Base-by-base conservation (phyloP, 2,329 filamentous ascomycete species). In the Ophiostoma ips region DNA sequence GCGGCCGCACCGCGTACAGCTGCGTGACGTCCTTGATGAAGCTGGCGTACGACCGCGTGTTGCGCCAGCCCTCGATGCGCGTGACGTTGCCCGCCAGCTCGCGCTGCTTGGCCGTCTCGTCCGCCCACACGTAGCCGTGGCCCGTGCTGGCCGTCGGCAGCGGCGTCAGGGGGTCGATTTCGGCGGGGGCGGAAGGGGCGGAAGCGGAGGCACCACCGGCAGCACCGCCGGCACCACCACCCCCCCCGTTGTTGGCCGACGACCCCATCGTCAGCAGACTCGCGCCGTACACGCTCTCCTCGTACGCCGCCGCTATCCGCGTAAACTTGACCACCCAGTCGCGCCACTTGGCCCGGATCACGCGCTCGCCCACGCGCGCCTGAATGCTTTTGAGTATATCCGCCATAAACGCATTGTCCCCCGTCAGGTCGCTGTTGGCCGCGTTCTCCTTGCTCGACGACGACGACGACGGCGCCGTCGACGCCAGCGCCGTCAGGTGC, bases 261-360 rank as follows among this genome's bases (percentile, higher is more conserved):
- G 45, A 19, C 13, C 46, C 86, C 52, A 95, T 87, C 61, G 89
- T 87, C 33, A 98, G 72, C 33, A 89, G 87, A 52, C 86, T 94
- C 12, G 87, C 87, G 28, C 92, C 94, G 60, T 95, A 98, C 4
- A 98, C 92, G 34, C 79, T 83, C 66, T 98, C 92, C 63, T 98
- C 92, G 57, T 96, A 96, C 12, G 89, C 87, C 1, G 92, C 87
- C 1, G 92, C 83, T 45, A 98, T 83, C 44, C 92, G 81, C 0
- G 88, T 92, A 61, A 98, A 96, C 63, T 89, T 92, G 51, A 84
- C 73, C n/a, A 96, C 83, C 81, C 92, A 98, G 54, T 87, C 84
- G 16, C 89, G 80, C 84, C 89, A 96, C 66, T 94, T 95, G 31
- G 87, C 82, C 19, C 92, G 78, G 50, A 98, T 84, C 1, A 87